These are phyloP conservation scores for Atractiella rhizophila DNA, from an alignment of 768 basidiomycete species.

Conservation along the genomic window DNA sequence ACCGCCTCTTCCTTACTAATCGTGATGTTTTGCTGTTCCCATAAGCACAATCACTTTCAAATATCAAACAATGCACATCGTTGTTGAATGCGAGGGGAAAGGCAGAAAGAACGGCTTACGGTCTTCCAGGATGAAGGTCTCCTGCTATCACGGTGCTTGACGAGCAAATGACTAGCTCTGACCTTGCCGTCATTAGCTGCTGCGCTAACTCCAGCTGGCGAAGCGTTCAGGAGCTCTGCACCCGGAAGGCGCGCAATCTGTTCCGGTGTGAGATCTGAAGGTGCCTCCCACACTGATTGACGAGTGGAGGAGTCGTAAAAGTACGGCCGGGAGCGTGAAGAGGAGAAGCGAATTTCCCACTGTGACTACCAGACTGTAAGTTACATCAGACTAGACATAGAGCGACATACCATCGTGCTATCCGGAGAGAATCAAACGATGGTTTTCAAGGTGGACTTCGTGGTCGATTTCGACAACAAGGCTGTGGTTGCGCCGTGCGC, in stretches of 20 bases:
- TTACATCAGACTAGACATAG: too few species aligned
- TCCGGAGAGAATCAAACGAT: too few species aligned
- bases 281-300: slow-evolving; percentile 48
- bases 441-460: too few species aligned
- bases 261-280: slow-evolving; percentile 6
- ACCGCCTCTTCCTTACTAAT: slow-evolving; percentile 74
- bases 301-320: slow-evolving; percentile 53
- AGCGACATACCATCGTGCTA: too few species aligned
- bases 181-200: slow-evolving; percentile 30
- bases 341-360: slow-evolving; percentile 79
- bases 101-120: too few species aligned
- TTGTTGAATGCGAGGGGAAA: too few species aligned
- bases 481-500: too few species aligned
- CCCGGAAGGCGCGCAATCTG: slow-evolving; percentile 12
- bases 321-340: slow-evolving; percentile 51
- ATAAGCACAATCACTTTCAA: not conserved
- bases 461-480: too few species aligned
- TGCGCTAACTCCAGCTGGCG: slow-evolving; percentile 16
- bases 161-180: slow-evolving; percentile 77
- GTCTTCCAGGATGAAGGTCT: slow-evolving; percentile 26
- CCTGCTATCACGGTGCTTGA: slow-evolving; percentile 45
- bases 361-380: too few species aligned
- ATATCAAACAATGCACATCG: slow-evolving; percentile 20
- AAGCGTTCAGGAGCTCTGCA: slow-evolving; percentile 9
- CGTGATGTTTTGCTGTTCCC: slow-evolving; percentile 41